Conservation (phyloP, 768 basidiomycete species). For the Russula lepida region DNA sequence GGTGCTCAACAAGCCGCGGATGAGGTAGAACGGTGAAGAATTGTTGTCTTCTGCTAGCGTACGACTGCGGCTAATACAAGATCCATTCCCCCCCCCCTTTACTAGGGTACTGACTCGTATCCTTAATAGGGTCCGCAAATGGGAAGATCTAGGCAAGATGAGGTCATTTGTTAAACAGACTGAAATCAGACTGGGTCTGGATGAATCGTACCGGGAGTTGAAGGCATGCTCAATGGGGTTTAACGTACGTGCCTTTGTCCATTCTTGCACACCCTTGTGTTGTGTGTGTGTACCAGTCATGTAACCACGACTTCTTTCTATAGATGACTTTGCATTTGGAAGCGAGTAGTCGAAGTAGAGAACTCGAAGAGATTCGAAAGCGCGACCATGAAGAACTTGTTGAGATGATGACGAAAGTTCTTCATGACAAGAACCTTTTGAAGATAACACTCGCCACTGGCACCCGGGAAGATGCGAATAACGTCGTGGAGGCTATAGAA, state of each 20-base stretch:
- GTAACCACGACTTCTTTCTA: neutral
- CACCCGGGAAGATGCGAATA: constrained; percentile 9
- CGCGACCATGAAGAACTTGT: constrained; percentile 16
- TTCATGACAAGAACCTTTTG: constrained; percentile 4
- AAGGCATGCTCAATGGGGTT: constrained; percentile 6
- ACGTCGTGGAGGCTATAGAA: constrained; percentile 15
- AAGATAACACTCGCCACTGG: constrained; percentile 4
- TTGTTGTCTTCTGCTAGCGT: neutral
- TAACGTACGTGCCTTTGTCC: constrained; percentile 4
- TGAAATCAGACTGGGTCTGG: constrained; percentile 16
- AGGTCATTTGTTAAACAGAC: constrained; percentile 16
- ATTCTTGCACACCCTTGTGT: neutral
- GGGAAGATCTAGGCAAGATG: constrained; percentile 15
- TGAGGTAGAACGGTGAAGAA: constrained; percentile 17
- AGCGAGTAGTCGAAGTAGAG: neutral
- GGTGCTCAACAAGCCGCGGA: constrained; percentile 15
- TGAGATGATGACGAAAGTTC: constrained; percentile 13
- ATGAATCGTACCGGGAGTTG: constrained; percentile 19
- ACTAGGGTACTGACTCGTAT: constrained; percentile 14
- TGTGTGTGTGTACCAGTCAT: neutral
- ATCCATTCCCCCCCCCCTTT: neutral
- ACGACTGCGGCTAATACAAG: neutral
- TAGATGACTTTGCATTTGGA: constrained; percentile 16
- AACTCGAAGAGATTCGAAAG: constrained; percentile 18
- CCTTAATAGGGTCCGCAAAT: constrained; percentile 10